These are phyloP conservation scores for Taxillus chinensis DNA, from an alignment of 164 flowering plant species.

Conservation along the genomic window DNA sequence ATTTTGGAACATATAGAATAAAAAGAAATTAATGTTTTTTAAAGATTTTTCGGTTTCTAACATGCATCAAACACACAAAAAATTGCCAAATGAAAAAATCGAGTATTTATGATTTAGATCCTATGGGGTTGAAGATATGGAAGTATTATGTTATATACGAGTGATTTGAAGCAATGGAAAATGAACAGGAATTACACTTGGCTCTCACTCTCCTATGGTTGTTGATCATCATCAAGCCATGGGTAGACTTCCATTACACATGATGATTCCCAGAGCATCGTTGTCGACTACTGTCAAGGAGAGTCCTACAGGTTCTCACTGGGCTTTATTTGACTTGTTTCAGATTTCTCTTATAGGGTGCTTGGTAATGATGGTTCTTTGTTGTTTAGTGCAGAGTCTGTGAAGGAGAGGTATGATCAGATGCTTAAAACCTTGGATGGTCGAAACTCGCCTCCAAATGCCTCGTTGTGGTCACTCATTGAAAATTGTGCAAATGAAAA, in stretches of 20 bases:
- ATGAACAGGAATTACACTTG: conserved; percentile 10
- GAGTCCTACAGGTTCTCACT: conserved; percentile 31
- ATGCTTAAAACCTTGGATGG: conserved; percentile 46
- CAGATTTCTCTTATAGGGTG: neutral
- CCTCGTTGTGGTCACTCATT: conserved; percentile 67
- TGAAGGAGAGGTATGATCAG: conserved; percentile 60
- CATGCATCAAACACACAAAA: too few species aligned
- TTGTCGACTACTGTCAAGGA: conserved; percentile 17
- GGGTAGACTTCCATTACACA: conserved; percentile 3
- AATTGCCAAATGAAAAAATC: neutral
- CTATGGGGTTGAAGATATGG: neutral
- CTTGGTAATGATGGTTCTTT: neutral
- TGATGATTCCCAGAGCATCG: conserved; percentile 12
- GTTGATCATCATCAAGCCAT: conserved; percentile 1
- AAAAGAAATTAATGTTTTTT: too few species aligned
- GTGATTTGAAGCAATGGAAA: neutral
- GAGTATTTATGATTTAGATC: neutral
- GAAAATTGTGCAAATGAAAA: conserved; percentile 51
- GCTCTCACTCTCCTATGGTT: neutral
- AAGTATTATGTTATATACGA: neutral
- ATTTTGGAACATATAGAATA: too few species aligned
- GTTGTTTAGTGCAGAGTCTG: conserved; percentile 40
- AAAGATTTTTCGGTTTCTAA: too few species aligned
- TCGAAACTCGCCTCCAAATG: conserved; percentile 73
- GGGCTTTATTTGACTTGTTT: neutral